Conservation (phyloP, 2,329 filamentous ascomycete genomes). For the Hymenoscyphus linearis region DNA sequence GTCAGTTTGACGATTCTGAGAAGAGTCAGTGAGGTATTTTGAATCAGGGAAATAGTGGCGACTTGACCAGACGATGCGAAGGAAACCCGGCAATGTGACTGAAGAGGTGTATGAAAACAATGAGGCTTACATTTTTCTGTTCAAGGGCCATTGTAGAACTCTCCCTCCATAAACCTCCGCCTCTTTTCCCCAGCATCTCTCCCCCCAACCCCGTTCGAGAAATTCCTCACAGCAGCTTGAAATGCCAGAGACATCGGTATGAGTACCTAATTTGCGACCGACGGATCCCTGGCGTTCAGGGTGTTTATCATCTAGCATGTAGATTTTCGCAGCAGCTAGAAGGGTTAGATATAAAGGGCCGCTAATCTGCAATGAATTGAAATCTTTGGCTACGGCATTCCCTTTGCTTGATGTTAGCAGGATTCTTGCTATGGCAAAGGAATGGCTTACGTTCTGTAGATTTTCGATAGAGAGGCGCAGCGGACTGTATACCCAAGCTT, state of each 20-base stretch:
- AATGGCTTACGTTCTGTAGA: conserved; percentile 23
- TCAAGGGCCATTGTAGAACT: conserved; percentile 29
- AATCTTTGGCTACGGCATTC: conserved; percentile 29
- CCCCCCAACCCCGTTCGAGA: conserved; percentile 30
- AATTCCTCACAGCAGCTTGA: conserved; percentile 27
- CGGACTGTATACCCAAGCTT: conserved; percentile 27
- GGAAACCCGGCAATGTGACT: neutral
- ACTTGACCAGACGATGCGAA: neutral
- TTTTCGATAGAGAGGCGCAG: conserved; percentile 28
- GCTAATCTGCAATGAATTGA: conserved; percentile 25
- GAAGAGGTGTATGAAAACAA: neutral
- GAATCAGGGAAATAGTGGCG: neutral
- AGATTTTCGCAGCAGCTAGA: conserved; percentile 31
- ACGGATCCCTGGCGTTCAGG: conserved; percentile 29
- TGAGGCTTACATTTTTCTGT: conserved; percentile 26
- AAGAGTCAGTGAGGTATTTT: conserved; percentile 12
- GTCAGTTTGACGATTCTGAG: conserved; percentile 26
- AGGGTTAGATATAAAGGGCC: conserved; percentile 28
- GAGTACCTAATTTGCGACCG: conserved; percentile 21
- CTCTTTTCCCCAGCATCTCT: conserved; percentile 23
- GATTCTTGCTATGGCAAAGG: neutral
- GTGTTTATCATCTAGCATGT: conserved; percentile 30
- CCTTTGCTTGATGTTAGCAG: conserved; percentile 15
- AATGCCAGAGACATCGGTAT: conserved; percentile 28
- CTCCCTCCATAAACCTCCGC: conserved; percentile 14